These are phyloP conservation scores for Pholiota molesta DNA, from an alignment of 768 basidiomycete genomes.

Conservation along the genomic window DNA sequence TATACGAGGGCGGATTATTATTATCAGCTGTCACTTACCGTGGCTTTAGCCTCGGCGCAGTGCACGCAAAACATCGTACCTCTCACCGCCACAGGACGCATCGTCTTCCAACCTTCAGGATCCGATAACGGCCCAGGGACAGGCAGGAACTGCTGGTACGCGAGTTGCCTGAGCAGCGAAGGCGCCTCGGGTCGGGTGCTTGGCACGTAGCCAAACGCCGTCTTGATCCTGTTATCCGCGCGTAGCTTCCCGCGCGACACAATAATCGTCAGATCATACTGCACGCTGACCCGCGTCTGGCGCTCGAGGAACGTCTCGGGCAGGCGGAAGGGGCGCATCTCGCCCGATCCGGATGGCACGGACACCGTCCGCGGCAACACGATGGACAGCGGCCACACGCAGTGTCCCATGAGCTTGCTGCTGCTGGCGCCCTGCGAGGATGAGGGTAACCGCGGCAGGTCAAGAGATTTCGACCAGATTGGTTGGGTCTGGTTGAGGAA, in stretches of 20 bases:
- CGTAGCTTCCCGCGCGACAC: conserved; percentile 53
- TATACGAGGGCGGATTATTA: background rate
- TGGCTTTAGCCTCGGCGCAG: conserved; percentile 42
- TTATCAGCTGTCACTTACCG: conserved; percentile 31
- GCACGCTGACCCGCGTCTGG: conserved; percentile 48
- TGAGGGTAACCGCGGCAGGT: conserved; percentile 43
- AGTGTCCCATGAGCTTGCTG: conserved; percentile 48
- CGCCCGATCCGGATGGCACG: conserved; percentile 39
- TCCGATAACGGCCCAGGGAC: conserved; percentile 50
- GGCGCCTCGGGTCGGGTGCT: conserved; percentile 46
- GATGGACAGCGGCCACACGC: conserved; percentile 52
- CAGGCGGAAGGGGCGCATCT: conserved; percentile 41
- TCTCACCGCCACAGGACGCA: conserved; percentile 41
- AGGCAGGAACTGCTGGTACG: conserved; percentile 47
- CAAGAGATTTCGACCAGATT: conserved; percentile 51
- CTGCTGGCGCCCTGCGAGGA: conserved; percentile 41
- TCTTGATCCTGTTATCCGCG: conserved; percentile 51
- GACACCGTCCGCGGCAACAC: conserved; percentile 46
- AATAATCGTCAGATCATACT: conserved; percentile 51
- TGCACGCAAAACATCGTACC: conserved; percentile 43
- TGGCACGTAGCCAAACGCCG: conserved; percentile 56
- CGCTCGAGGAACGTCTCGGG: conserved; percentile 60
- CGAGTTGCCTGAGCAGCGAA: conserved; percentile 50
- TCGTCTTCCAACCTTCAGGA: conserved; percentile 55
- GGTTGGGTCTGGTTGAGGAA: conserved; percentile 47